phyloP scores from a whole-genome alignment of 164 flowering plant species.

The Paratinospora sagittata region DNA sequence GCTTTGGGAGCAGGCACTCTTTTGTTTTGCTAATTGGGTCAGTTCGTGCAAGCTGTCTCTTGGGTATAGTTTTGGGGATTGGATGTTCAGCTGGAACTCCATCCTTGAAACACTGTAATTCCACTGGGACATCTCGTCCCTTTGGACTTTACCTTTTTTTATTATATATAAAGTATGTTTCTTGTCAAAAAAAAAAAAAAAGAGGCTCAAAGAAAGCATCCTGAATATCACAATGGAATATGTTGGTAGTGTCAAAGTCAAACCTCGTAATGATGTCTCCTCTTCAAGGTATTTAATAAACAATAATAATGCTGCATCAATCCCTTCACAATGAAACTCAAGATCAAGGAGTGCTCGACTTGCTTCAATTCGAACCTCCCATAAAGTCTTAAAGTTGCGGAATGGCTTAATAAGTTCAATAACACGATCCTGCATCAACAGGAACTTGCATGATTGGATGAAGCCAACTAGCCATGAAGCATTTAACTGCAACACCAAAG shows the following conservation, averaged over 20 bases:
- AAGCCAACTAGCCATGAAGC: not conserved
- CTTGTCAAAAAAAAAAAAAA: no score
- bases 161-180: no score
- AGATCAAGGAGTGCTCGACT: conserved; percentile 81
- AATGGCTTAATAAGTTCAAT: conserved; percentile 66
- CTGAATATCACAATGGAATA: not conserved
- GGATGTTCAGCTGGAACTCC: no score
- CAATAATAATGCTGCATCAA: conserved; percentile 62
- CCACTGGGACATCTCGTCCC: no score
- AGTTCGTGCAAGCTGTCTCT: no score
- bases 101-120: no score
- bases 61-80: no score
- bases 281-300: conserved; percentile 56
- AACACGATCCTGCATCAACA: conserved; percentile 59
- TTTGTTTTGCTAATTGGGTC: no score
- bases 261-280: conserved; percentile 79
- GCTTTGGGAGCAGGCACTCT: no score
- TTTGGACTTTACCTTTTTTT: no score
- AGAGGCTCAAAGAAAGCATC: no score
- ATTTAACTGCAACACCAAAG: not conserved
- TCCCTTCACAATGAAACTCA: conserved; percentile 63
- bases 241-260: not conserved
- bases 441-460: not conserved
- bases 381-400: conserved; percentile 37
- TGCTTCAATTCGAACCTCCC: conserved; percentile 90